Conservation (phyloP, 495 filamentous ascomycete species). For the Penicillium odoratum region DNA sequence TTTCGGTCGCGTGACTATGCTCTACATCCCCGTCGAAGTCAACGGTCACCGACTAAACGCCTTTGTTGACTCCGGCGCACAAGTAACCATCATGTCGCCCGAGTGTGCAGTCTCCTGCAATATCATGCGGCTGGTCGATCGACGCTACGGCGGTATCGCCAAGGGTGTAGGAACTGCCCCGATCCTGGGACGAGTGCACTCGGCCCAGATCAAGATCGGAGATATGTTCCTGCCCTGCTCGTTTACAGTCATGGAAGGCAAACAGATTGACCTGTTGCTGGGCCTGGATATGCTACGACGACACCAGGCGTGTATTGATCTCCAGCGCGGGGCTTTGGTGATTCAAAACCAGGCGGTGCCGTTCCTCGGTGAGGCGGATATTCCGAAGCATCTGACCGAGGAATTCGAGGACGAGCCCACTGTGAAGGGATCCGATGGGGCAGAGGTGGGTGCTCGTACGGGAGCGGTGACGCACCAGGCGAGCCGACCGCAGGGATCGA, state of each 20-base stretch:
- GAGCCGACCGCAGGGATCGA: slow-evolving; percentile 17
- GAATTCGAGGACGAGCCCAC: slow-evolving; percentile 76
- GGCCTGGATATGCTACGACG: slow-evolving; percentile 96
- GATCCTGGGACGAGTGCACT: slow-evolving; percentile 93
- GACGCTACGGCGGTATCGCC: slow-evolving; percentile 85
- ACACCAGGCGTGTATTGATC: slow-evolving; percentile 89
- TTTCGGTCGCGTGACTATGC: slow-evolving; percentile 89
- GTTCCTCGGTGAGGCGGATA: slow-evolving; percentile 91
- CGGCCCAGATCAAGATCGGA: slow-evolving; percentile 90
- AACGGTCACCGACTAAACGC: slow-evolving; percentile 91
- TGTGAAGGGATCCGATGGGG: slow-evolving; percentile 82
- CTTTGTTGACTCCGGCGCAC: slow-evolving; percentile 95
- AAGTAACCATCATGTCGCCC: slow-evolving; percentile 98
- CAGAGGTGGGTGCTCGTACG: slow-evolving; percentile 78
- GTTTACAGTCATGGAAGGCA: slow-evolving; percentile 99
- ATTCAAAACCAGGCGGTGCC: slow-evolving; percentile 86
- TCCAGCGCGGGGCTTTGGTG: slow-evolving; percentile 72
- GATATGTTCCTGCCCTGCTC: slow-evolving; percentile 83
- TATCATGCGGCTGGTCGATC: slow-evolving; percentile 96
- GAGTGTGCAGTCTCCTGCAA: slow-evolving; percentile 85
- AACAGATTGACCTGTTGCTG: slow-evolving; percentile 91
- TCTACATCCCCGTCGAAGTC: slow-evolving; percentile 95
- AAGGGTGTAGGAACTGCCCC: slow-evolving; percentile 90
- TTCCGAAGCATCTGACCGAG: slow-evolving; percentile 73
- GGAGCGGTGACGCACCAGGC: slow-evolving; percentile 73